These are phyloP conservation scores for Solanum stenotomum DNA, from an alignment of 257 asterid species.

Conservation along the genomic window DNA sequence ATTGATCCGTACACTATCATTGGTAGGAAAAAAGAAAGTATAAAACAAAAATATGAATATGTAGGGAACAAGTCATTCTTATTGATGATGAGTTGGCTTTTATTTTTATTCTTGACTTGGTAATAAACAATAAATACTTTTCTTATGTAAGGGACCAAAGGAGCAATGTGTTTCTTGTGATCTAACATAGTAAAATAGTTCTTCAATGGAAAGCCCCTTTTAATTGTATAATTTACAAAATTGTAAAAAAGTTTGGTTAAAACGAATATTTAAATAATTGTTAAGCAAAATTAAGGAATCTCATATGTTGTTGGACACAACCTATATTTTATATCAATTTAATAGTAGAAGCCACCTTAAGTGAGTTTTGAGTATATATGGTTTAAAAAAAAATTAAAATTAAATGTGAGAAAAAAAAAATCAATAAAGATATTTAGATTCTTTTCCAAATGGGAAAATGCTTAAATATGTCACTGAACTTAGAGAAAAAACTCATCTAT, in stretches of 20 bases:
- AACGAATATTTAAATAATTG: not conserved
- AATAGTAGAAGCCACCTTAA: not conserved
- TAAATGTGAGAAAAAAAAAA: not conserved
- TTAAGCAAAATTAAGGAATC: not conserved
- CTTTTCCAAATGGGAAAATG: no score
- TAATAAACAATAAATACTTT: not conserved
- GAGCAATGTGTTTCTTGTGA: not conserved
- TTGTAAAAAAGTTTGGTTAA: not conserved
- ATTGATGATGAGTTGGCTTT: not conserved
- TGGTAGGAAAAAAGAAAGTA: not conserved
- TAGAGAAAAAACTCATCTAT: accelerated
- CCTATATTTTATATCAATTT: not conserved
- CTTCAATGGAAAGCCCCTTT: not conserved
- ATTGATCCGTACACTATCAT: accelerated
- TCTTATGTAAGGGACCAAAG: not conserved
- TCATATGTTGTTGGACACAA: not conserved
- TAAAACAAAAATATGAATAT: not conserved
- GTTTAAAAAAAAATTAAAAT: no score
- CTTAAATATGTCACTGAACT: no score
- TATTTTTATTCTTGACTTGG: not conserved
- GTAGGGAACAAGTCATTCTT: not conserved
- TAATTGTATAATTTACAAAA: not conserved
- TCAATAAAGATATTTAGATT: no score
- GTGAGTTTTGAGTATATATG: not conserved
- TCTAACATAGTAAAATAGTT: not conserved